Base-by-base conservation (phyloP, 805 yeast genomes). In the Myxozyma udenii region DNA sequence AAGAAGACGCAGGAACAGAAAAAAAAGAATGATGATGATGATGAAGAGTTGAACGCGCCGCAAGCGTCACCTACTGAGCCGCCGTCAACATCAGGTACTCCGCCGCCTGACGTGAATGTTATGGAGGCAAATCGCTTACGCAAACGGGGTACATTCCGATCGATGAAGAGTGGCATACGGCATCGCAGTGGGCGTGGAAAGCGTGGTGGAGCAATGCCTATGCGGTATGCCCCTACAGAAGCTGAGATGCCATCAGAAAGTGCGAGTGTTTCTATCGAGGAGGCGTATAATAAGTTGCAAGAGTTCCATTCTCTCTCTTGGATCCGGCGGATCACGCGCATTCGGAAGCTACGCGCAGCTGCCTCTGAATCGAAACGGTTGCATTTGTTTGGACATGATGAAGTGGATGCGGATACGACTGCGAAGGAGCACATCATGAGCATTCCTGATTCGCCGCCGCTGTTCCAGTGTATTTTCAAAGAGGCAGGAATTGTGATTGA, bases 221-320 rank as follows among this genome's bases (percentile, higher is more conserved):
- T 58, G 32, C 48, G 61, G 21, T 60, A 60, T 41, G 40, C 54
- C 2, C 58, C 58, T 1, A 47, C 46, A 16, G 62, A 58, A 11
- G 60, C 62, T 3, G 57, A 46, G 9, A 14, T 46, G 38, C 60
- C 57, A 9, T 48, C 57, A 2, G 59, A 44, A 11, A 39, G 22
- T 6, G 57, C 56, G 6, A 51, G 46, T 4, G 61, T 66, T 23
- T 57, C 67, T 12, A 55, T 70, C 5, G 69, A 58, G 3, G 67
- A 63, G 24, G 70, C 75, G 4, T 62, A 68, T 2, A 53, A 68
- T 22, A 62, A 66, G 21, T 62, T 85, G 21, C 66, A 75, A 36
- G 72, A 74, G 48, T 71, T 76, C 47, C 73, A 81, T 22, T 76
- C 86, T 0, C 68, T 69, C 18, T 80, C 87, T 0, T 90, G 98